Evolutionary conservation across 1,284 basidiomycete genomes (phyloP), one percentile per base, ranked within the genome.

Genomic region (Athelia psychrophila): DNA sequence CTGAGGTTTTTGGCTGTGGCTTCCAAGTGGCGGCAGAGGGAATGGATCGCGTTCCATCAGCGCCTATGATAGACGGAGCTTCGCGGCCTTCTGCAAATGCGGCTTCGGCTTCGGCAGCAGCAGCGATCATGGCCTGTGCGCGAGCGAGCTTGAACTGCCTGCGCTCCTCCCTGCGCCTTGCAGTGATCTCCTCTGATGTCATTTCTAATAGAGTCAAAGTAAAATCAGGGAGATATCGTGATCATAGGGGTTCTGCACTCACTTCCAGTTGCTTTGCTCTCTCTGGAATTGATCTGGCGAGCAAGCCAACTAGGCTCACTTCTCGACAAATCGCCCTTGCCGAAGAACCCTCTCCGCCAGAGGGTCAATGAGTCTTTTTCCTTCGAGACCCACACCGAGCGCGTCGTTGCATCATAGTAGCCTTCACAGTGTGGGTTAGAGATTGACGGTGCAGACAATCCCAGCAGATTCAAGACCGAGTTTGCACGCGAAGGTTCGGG

Each of bases 321-420:
- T 50, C 97, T 73, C 33, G 91, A 95, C 47, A 99, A 73, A 62
- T 89, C 89, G 1, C 97, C 97, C 68, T 99, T 99, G 19, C 97
- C 96, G 67, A 98, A 99, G 75, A 98, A 98, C 0, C 97, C 96
- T 53, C 90, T 76, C 44, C 83, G 77, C 91, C 97, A 99, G 23
- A 99, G 77, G 1, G 87, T 70, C 58, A 76, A 75, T 33, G 83
- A 81, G 63, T 92, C 82, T 20, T 69, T 73, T 22, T 73, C 65
- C 53, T 86, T 79, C 0, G 76, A 71, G 1, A 96, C 78, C 91
- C 92, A 95, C 9, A 96, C 88, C 0, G 88, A 90, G 27, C 81
- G 81, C 16, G 92, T 92, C 1, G 77, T 63, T 1, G 77, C 65
- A 63, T 96, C 94, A 54, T 89, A 86, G 3, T 83, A 62, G 3